Percentiles rank a stretch among this genome's conserved stretches.
Evolutionary conservation across 2,329 filamentous ascomycete genomes (phyloP).

Genomic region (Microcyclospora tardicrescens): DNA sequence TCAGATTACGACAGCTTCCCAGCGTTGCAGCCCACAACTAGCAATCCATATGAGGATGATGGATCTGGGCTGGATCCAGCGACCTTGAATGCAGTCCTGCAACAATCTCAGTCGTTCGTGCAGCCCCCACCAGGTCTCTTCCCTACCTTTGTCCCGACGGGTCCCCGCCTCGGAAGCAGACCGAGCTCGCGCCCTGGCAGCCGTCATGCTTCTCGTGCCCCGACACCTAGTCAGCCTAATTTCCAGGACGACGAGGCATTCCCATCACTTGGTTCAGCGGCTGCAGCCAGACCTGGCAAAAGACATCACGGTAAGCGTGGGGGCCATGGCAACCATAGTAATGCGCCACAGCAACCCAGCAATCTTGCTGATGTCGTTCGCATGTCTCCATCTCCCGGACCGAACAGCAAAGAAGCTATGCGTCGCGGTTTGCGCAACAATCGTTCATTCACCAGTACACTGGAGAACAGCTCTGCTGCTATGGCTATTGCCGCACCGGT

Average conservation of each 20-base stretch:
- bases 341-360: conserved; percentile 59
- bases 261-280: conserved; percentile 68
- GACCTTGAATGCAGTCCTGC: conserved; percentile 29
- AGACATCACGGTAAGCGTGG: conserved; percentile 89
- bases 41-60: conserved; percentile 30
- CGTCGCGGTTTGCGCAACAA: conserved; percentile 45
- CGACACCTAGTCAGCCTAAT: conserved; percentile 45
- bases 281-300: conserved; percentile 61
- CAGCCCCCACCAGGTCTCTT: conserved; percentile 52
- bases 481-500: conserved; percentile 77
- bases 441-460: conserved; percentile 47
- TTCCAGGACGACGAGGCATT: conserved; percentile 95
- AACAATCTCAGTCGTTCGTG: conserved; percentile 29
- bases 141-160: conserved; percentile 42
- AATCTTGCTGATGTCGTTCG: conserved; percentile 90
- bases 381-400: conserved; percentile 56
- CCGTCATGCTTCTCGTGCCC: conserved; percentile 56
- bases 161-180: conserved; percentile 36
- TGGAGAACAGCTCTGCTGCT: conserved; percentile 68
- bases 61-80: conserved; percentile 22
- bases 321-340: conserved; percentile 59
- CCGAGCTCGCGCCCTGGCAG: conserved; percentile 75
- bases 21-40: conserved; percentile 43
- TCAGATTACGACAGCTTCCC: conserved; percentile 81
- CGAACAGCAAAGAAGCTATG: conserved; percentile 38